Evolutionary conservation across 1,139 yeast genomes (phyloP).

Genomic region (Taphrina pruni): DNA sequence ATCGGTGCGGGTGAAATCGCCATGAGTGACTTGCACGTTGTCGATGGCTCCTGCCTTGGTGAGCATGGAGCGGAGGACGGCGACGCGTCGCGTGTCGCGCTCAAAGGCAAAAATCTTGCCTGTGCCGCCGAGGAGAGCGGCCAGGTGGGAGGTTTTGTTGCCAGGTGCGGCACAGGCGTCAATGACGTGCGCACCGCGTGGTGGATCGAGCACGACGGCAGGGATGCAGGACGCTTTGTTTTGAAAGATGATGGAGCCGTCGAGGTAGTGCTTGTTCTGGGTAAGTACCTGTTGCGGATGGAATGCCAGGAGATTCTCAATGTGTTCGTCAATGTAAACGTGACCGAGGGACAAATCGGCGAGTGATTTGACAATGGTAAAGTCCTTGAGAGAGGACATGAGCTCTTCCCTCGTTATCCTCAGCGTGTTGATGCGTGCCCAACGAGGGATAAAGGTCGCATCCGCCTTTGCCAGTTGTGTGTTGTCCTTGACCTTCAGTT

Average conservation of each 20-base stretch:
- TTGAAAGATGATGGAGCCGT: conserved; percentile 85
- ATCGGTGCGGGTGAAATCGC: conserved; percentile 76
- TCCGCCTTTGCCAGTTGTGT: conserved; percentile 35
- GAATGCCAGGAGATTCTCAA: conserved; percentile 80
- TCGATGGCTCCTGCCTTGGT: conserved; percentile 69
- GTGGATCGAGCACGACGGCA: conserved; percentile 74
- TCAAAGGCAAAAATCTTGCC: conserved; percentile 79
- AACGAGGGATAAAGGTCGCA: conserved; percentile 65
- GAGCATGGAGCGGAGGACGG: conserved; percentile 78
- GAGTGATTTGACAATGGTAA: conserved; percentile 54
- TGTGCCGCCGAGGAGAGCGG: conserved; percentile 59
- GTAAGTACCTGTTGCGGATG: conserved; percentile 47
- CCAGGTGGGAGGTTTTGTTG: conserved; percentile 91
- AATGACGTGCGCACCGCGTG: conserved; percentile 64
- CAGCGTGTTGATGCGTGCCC: conserved; percentile 81
- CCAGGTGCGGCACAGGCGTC: conserved; percentile 99
- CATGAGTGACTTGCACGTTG: conserved; percentile 72
- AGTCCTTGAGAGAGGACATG: conserved; percentile 56
- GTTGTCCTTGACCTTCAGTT: conserved; percentile 44
- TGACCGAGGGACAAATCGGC: conserved; percentile 61
- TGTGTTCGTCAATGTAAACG: conserved; percentile 49
- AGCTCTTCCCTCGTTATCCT: conserved; percentile 55
- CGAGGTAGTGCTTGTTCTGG: conserved; percentile 55
- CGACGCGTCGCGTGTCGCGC: conserved; percentile 73
- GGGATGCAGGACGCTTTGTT: conserved; percentile 98